phyloP scores from a whole-genome alignment of 768 basidiomycete genomes.

The Daedaleopsis nitida region DNA sequence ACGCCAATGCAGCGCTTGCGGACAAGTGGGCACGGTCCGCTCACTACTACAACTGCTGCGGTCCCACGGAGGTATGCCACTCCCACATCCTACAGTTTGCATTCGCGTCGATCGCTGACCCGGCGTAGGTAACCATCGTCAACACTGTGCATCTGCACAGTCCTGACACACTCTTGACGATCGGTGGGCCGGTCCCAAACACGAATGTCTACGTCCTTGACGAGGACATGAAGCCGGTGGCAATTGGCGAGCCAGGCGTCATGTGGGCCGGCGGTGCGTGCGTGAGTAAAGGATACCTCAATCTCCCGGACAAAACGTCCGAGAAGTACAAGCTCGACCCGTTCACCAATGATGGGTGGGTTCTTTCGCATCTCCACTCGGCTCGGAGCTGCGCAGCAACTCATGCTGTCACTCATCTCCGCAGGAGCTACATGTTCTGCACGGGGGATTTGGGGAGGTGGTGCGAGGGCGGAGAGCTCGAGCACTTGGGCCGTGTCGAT shows the following conservation, averaged over 20 bases:
- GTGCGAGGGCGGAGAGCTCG: constrained; percentile 52
- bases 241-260: constrained; percentile 39
- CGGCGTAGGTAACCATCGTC: constrained; percentile 51
- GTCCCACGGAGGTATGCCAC: constrained; percentile 52
- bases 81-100: neutral
- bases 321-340: constrained; percentile 55
- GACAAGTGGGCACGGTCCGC: constrained; percentile 47
- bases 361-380: neutral
- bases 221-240: constrained; percentile 33
- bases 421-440: constrained; percentile 52
- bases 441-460: constrained; percentile 64
- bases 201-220: constrained; percentile 46
- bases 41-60: constrained; percentile 55
- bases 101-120: neutral
- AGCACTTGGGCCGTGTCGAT: constrained; percentile 61
- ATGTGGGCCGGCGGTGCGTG: constrained; percentile 72
- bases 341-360: constrained; percentile 50
- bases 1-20: constrained; percentile 33
- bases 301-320: constrained; percentile 53
- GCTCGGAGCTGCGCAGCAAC: constrained; percentile 14
- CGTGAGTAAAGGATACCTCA: constrained; percentile 56
- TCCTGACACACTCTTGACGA: constrained; percentile 43
- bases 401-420: constrained; percentile 12
- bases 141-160: constrained; percentile 56
- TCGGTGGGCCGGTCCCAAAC: constrained; percentile 58